phyloP scores from a whole-genome alignment of 2,329 filamentous ascomycete species.

The Myriosclerotinia curreyana region DNA sequence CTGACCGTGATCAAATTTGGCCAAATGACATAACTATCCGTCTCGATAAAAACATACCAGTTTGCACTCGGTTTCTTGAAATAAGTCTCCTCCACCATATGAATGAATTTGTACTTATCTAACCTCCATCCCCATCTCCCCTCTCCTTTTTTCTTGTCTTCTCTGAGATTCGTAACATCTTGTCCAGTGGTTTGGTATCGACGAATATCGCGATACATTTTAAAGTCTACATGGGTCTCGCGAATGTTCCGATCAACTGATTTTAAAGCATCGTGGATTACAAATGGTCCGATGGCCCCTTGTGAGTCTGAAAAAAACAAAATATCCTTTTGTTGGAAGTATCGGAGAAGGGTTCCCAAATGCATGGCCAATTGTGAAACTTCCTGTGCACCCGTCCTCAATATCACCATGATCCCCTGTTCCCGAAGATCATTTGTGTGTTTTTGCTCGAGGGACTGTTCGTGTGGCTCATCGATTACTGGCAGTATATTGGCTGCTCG shows the following conservation, averaged over 20 bases:
- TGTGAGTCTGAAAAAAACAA: conserved; percentile 58
- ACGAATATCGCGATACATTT: conserved; percentile 44
- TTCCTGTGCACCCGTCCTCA: conserved; percentile 59
- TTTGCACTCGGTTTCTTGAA: conserved; percentile 49
- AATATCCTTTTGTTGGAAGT: conserved; percentile 45
- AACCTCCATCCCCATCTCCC: conserved; percentile 48
- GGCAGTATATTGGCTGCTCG: neutral
- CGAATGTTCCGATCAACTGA: conserved; percentile 45
- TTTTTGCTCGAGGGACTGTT: conserved; percentile 22
- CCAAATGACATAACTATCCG: conserved; percentile 57
- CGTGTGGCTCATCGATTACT: neutral
- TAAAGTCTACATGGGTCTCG: conserved; percentile 47
- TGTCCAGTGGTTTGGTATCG: conserved; percentile 47
- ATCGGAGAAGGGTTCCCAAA: conserved; percentile 51
- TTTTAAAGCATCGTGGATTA: conserved; percentile 48
- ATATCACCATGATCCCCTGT: conserved; percentile 42
- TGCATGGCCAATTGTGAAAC: conserved; percentile 52
- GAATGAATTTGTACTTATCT: conserved; percentile 62
- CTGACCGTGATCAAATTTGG: conserved; percentile 44
- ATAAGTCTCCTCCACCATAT: conserved; percentile 55
- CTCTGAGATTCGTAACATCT: conserved; percentile 44
- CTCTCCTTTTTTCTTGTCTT: conserved; percentile 23
- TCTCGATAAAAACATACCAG: conserved; percentile 60
- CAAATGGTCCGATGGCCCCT: conserved; percentile 46
- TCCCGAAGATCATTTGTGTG: conserved; percentile 23